Evolutionary conservation across 176 grass and related monocot genomes (phyloP), one percentile per base, ranked within the genome.

Genomic region (Alloteropsis semialata): DNA sequence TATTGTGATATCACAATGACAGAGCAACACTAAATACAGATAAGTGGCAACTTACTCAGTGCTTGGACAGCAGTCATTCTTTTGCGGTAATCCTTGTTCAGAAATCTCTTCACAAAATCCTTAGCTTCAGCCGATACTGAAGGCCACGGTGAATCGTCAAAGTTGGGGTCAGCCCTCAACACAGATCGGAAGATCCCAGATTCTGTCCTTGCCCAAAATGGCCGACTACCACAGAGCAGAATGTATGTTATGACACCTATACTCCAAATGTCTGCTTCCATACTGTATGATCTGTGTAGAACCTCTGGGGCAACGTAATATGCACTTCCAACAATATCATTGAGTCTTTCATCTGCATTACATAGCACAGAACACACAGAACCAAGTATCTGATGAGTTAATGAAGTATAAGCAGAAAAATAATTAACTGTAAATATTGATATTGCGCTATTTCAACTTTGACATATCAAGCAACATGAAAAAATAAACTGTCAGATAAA

Each of bases 191-290:
- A 99, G 44, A 99, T 99, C 90, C 97, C 97, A 43, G 97, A 99
- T 85, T 99, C 97, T 62, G 97, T 99, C 14, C 97, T 83, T 86
- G 97, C 93, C 97, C 97, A 99, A 84, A 96, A 99, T 82, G 97
- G 97, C 54, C 97, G 80, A 84, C 93, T 96, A 56, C 97, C 93
- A 78, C 97, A 99, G 55, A 99, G 84, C 74, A 99, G 64, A 73
- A 99, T 99, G 69, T 99, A 99, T 38, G 97, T 94, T 93, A 99
- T 94, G 49, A 99, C 97, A 58, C 97, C 97, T 84, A 99, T 94
- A 84, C 97, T 99, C 97, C 97, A 99, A 53, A 99, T 92, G 74
- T 99, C 97, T 37, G 97, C 97, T 82, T 99, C 97, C 74, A 88
- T 94, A 86, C 91, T 96, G 78, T 99, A 99, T 53, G 97, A 99